phyloP scores from a whole-genome alignment of 805 yeast genomes.

The Saccharomycopsis fibuligera region DNA sequence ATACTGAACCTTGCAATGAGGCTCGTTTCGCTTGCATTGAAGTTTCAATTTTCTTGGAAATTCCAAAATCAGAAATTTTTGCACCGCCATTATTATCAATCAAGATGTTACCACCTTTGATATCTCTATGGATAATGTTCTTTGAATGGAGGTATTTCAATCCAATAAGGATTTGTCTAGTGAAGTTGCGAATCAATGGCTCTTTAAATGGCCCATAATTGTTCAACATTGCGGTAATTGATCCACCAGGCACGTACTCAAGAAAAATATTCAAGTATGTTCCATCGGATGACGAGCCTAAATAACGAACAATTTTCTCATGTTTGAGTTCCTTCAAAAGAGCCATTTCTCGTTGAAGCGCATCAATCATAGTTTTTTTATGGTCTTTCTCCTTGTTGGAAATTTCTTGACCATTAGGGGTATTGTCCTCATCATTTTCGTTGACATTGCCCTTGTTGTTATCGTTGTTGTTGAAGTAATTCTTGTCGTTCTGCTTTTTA shows the following conservation, averaged over 20 bases:
- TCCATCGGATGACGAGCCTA: slow-evolving; percentile 35
- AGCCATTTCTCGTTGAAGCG: slow-evolving; percentile 48
- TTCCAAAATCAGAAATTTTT: slow-evolving; percentile 61
- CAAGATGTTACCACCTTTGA: slow-evolving; percentile 58
- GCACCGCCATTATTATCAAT: slow-evolving; percentile 56
- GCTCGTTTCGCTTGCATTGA: slow-evolving; percentile 36
- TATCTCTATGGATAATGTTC: slow-evolving; percentile 56
- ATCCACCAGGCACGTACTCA: slow-evolving; percentile 42
- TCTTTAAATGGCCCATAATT: slow-evolving; percentile 60
- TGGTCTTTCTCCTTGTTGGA: slow-evolving; percentile 21
- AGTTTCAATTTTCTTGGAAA: slow-evolving; percentile 37
- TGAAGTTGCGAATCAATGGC: slow-evolving; percentile 48
- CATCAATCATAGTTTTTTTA: slow-evolving; percentile 51
- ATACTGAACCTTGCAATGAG: slow-evolving; percentile 71
- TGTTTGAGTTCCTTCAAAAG: slow-evolving; percentile 48
- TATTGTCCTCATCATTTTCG: slow-evolving; percentile 7
- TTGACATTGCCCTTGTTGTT: slow-evolving; percentile 19
- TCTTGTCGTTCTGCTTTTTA: slow-evolving; percentile 1
- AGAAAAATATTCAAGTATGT: slow-evolving; percentile 23
- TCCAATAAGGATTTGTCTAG: slow-evolving; percentile 50
- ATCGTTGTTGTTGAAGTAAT: neutral
- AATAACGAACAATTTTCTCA: slow-evolving; percentile 52
- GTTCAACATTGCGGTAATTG: slow-evolving; percentile 47
- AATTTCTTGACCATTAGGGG: neutral
- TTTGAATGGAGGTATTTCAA: slow-evolving; percentile 49